Evolutionary conservation across 306 rosid genomes (phyloP), one percentile per base, ranked within the genome.

Genomic region (Castanea crenata): DNA sequence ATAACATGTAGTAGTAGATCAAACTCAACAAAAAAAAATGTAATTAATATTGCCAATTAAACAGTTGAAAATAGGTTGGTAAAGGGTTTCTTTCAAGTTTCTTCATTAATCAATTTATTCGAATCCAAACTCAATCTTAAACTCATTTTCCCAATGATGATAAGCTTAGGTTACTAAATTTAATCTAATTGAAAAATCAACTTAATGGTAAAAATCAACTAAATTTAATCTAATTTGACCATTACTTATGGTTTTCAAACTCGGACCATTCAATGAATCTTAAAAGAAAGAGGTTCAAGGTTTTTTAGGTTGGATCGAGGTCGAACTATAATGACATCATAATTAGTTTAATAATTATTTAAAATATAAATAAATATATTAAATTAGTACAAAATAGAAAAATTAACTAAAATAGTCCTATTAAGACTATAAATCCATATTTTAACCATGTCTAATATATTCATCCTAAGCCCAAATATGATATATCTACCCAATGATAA

Each of bases 191-290:
- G 27, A 56, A n/a, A 9, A 6, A 56, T n/a, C 25, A 56, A 56
- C 49, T 41, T 1, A n/a, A n/a, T n/a, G n/a, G n/a, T n/a, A n/a
- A n/a, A n/a, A n/a, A n/a, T n/a, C n/a, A n/a, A 41, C 49, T 9
- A 41, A 41, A 41, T 8, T 58, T 13, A 4, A 13, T 13, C 19
- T 52, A 15, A n/a, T 18, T 6, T 55, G 23, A 19, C 21, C n/a
- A 55, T 18, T 16, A 19, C 5, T 55, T 0, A 32, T 32, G 1
- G 1, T 31, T 31, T 31, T 31, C 34, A 31, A 31, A 31, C 5
- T 1, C 0, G 1, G 1, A 31, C 5, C 1, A 0, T 31, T 31
- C 1, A 31, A 31, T 31, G 34, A 25, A 25, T 1, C 2, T 1
- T 25, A 25, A 31, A 31, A 32, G 35, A 32, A 5, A 32, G 1